These are phyloP conservation scores for Apiospora saccharicola DNA, from an alignment of 2,329 filamentous ascomycete species.

Conservation along the genomic window DNA sequence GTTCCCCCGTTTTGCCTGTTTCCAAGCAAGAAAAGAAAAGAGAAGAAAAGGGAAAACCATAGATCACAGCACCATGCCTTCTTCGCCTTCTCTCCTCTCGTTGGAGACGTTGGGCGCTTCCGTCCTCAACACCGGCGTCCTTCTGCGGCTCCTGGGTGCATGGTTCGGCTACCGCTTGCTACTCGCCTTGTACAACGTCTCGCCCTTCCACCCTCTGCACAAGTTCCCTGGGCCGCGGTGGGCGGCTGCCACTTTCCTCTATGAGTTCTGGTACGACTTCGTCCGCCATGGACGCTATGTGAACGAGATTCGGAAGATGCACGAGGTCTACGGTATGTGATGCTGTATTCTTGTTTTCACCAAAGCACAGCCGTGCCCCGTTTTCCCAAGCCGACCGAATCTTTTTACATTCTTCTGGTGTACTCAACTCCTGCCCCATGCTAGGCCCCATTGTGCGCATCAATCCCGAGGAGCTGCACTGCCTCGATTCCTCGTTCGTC, in stretches of 20 bases:
- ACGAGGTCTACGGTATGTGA: conserved; percentile 35
- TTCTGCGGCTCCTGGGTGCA: background rate
- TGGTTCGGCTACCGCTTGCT: conserved; percentile 26
- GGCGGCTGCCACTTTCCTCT: conserved; percentile 31
- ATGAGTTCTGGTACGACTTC: conserved; percentile 35
- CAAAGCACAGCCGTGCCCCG: too few species aligned
- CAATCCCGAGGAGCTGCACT: conserved; percentile 28
- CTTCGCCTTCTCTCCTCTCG: background rate
- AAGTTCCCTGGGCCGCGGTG: conserved; percentile 34
- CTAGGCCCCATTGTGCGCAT: conserved; percentile 27
- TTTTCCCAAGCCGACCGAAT: too few species aligned
- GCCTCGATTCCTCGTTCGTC: conserved; percentile 24
- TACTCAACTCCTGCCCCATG: too few species aligned
- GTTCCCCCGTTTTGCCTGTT: background rate
- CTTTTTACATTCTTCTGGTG: background rate
- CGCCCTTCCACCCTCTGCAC: conserved; percentile 34
- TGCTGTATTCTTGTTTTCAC: too few species aligned
- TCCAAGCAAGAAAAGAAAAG: too few species aligned
- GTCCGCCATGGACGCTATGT: conserved; percentile 31
- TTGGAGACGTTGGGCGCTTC: background rate
- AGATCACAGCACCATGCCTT: background rate
- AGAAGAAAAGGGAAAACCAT: background rate
- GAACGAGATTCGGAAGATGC: conserved; percentile 33
- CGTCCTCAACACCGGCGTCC: background rate
- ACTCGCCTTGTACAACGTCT: conserved; percentile 34